These are phyloP conservation scores for Botrytis aclada DNA, from an alignment of 2,329 filamentous ascomycete genomes.

Conservation along the genomic window DNA sequence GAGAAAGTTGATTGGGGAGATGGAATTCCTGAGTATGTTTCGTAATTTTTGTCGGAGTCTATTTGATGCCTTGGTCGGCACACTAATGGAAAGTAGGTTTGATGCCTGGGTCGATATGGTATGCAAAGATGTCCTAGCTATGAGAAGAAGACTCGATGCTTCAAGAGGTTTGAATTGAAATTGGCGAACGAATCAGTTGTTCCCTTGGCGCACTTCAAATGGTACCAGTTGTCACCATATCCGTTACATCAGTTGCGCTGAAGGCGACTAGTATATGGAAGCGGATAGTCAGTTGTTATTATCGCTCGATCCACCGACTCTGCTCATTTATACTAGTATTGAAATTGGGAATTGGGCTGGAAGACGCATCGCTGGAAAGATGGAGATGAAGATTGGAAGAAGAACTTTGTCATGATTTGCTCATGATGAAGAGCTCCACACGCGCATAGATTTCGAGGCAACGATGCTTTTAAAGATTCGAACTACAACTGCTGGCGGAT, in stretches of 20 bases:
- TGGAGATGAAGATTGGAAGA: neutral
- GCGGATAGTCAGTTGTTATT: neutral
- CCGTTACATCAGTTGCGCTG: neutral
- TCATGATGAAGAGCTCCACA: neutral
- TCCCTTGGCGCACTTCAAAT: neutral
- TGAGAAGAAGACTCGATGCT: constrained; percentile 12
- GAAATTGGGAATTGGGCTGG: neutral
- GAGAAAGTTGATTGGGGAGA: constrained; percentile 11
- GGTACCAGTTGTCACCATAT: neutral
- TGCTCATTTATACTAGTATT: no score
- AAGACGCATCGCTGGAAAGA: neutral
- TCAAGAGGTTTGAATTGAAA: neutral
- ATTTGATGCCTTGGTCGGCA: neutral
- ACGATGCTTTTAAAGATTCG: no score
- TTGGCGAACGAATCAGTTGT: neutral
- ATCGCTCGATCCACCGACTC: neutral
- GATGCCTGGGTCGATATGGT: constrained; percentile 17
- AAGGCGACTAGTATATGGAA: neutral
- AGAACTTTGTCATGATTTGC: neutral
- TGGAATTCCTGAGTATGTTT: neutral
- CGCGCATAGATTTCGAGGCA: neutral
- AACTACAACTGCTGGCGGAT: neutral
- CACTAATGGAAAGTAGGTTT: neutral
- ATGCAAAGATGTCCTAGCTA: constrained; percentile 8
- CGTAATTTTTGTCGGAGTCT: neutral